Conservation (phyloP, 2,329 filamentous ascomycete species). For the Ophiostoma sp. region DNA sequence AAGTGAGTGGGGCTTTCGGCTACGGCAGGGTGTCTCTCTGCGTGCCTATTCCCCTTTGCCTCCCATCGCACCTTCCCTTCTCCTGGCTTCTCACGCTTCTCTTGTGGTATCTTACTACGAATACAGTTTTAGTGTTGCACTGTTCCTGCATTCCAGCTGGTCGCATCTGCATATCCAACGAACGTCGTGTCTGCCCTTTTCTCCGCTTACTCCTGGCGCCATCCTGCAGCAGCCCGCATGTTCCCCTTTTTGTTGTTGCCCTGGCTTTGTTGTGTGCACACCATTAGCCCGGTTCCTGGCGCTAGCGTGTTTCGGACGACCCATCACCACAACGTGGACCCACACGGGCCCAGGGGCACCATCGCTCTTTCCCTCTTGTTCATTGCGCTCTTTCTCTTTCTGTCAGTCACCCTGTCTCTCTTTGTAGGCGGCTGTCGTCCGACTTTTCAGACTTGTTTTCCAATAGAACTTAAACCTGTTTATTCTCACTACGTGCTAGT, state of each 20-base stretch:
- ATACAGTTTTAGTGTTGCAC: not conserved
- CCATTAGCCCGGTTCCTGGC: slow-evolving; percentile 23
- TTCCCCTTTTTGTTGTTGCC: slow-evolving; percentile 7
- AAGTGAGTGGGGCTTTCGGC: not conserved
- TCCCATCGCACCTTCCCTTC: not conserved
- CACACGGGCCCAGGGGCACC: slow-evolving; percentile 20
- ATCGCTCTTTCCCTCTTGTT: too few species aligned
- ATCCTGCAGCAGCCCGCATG: slow-evolving; percentile 2
- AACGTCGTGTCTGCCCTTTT: not conserved
- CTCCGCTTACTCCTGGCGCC: slow-evolving; percentile 11
- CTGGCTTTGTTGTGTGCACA: slow-evolving; percentile 1
- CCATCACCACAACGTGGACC: slow-evolving; percentile 12
- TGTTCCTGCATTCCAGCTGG: slow-evolving; percentile 1
- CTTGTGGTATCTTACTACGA: not conserved
- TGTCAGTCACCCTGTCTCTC: not conserved
- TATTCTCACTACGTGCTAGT: not conserved
- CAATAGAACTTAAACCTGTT: not conserved
- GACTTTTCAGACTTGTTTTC: slow-evolving; percentile 6
- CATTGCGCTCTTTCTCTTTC: not conserved
- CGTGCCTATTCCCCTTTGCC: not conserved
- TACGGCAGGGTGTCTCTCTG: not conserved
- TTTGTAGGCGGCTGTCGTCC: slow-evolving; percentile 2
- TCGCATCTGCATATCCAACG: not conserved
- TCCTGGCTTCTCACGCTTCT: not conserved
- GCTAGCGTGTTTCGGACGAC: slow-evolving; percentile 16